A percentile compares a stretch with the other conserved stretches of the same genome.
Conservation (phyloP, 257 asterid species). For the Rauvolfia tetraphylla region DNA sequence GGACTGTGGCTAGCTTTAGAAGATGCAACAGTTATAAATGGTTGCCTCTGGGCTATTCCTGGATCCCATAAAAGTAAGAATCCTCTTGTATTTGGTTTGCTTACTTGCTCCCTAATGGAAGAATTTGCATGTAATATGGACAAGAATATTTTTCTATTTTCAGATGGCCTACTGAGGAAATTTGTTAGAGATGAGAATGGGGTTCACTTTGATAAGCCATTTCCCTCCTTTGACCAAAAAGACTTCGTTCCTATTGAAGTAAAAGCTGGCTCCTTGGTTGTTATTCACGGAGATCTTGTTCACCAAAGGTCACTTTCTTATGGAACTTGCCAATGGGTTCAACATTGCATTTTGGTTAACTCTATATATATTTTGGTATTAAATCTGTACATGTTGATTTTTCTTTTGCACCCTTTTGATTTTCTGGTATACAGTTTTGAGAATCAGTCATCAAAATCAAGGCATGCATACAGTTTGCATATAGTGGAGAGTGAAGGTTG, state of each 20-base stretch:
- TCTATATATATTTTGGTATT: background rate
- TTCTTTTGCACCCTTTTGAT: background rate
- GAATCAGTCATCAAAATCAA: slow-evolving; percentile 69
- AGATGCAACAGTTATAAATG: slow-evolving; percentile 71
- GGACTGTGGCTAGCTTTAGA: slow-evolving; percentile 93
- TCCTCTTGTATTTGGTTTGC: background rate
- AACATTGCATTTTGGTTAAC: background rate
- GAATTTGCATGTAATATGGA: background rate
- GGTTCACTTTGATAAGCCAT: slow-evolving; percentile 80
- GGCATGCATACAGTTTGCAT: slow-evolving; percentile 89
- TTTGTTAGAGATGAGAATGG: slow-evolving; percentile 80
- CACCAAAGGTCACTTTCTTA: slow-evolving; percentile 60
- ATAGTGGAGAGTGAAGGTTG: slow-evolving; percentile 85
- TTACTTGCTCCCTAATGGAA: background rate
- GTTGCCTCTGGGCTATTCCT: slow-evolving; percentile 96
- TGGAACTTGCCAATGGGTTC: slow-evolving; percentile 2
- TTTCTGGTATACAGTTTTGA: slow-evolving; percentile 54
- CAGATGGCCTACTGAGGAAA: slow-evolving; percentile 90
- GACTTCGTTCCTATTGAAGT: slow-evolving; percentile 75
- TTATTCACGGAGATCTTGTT: slow-evolving; percentile 76
- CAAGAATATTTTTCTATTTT: background rate
- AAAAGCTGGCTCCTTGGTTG: slow-evolving; percentile 68
- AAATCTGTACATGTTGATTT: background rate
- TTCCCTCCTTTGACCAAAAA: slow-evolving; percentile 61
- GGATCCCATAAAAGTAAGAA: slow-evolving; percentile 71